Percentiles rank a stretch among this genome's conserved stretches.
These are phyloP conservation scores for Salvia miltiorrhiza DNA, from an alignment of 257 asterid species.

Conservation along the genomic window DNA sequence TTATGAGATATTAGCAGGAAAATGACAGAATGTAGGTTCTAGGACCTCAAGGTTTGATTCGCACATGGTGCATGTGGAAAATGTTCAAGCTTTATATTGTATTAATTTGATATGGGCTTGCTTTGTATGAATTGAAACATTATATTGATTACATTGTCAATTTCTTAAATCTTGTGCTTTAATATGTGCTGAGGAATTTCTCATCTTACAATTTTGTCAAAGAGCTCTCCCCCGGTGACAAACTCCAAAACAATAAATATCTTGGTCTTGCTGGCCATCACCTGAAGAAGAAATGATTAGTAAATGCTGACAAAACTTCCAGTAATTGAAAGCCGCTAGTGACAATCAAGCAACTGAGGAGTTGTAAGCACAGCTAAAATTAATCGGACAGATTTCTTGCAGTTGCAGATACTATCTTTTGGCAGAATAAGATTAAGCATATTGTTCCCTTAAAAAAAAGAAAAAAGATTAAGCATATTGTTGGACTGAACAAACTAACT, in stretches of 20 bases:
- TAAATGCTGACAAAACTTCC: background rate
- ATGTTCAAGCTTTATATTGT: background rate
- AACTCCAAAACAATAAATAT: constrained; percentile 85
- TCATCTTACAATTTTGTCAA: constrained; percentile 85
- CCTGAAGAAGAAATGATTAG: constrained; percentile 41
- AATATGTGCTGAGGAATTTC: background rate
- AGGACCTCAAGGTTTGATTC: background rate
- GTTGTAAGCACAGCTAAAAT: background rate
- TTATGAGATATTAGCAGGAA: background rate
- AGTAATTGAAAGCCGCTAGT: background rate
- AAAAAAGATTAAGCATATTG: no score
- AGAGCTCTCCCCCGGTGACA: constrained; percentile 93
- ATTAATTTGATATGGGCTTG: background rate
- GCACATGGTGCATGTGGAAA: background rate
- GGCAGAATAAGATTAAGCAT: background rate
- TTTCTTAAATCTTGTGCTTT: background rate
- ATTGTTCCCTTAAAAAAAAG: no score
- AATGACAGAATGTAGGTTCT: background rate
- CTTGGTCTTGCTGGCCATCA: constrained; percentile 95
- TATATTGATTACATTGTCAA: background rate
- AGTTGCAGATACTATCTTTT: background rate
- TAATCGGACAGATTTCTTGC: background rate
- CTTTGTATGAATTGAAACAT: background rate
- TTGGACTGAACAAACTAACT: background rate
- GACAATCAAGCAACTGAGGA: background rate